Evolutionary conservation across 1,284 basidiomycete genomes (phyloP), one percentile per base, ranked within the genome.

Genomic region (Xanthoconium separans): DNA sequence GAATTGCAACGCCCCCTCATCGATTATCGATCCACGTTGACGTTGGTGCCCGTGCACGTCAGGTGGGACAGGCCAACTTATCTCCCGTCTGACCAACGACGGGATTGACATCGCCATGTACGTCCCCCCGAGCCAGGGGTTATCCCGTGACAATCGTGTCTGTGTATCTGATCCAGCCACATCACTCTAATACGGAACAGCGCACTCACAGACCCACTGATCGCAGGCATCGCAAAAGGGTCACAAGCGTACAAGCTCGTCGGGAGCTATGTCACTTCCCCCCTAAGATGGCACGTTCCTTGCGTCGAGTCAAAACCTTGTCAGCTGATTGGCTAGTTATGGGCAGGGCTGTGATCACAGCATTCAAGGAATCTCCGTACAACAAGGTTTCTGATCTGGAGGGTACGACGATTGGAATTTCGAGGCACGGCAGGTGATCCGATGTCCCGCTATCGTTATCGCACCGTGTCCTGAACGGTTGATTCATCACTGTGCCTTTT

Each of bases 11-110:
- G 16, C 27, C 37, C 36, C n/a, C 18, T 11, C 10, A 37, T 37
- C n/a, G 9, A 44, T 53, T 12, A 54, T 44, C 41, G 27, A 55
- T 53, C 37, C 40, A 37, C 20, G 10, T 13, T 34, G 10, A 41
- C 24, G 7, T 10, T 36, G 50, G 41, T 33, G 27, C 27, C 27
- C 24, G 7, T 12, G 36, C 50, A 42, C 34, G 43, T 2, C 45
- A 91, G 91, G 89, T 62, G 95, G 95, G 7, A 96, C 94, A 2
- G 95, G 95, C 1, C 93, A 96, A 65, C 78, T 97, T 61, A 95
- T 95, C 60, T 80, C 84, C 29, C 84, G 90, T 42, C 77, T 97
- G 50, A 84, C 86, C 36, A 87, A 89, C 56, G 84, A 91, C 61
- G 88, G 94, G 72, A 93, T 97, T 56, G 94, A 97, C 66, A 74